Percentiles rank a stretch among this genome's conserved stretches.
Conservation (phyloP, 176 grass and related monocot genomes). For the Carex pumila region DNA sequence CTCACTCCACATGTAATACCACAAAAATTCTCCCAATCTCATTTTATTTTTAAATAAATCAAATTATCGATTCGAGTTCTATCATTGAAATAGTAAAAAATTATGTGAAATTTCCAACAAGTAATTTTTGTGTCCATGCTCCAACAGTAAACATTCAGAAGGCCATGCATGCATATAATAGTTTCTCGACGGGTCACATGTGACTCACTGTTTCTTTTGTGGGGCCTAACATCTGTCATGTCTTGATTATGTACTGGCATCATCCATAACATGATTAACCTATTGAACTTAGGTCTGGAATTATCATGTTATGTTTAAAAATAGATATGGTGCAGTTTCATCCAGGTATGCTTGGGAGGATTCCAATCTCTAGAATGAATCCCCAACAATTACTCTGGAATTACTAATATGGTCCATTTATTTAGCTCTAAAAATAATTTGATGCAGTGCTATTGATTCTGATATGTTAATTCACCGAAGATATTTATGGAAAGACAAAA, state of each 20-base stretch:
- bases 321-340: background rate
- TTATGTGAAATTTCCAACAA: background rate
- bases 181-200: background rate
- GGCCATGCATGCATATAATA: background rate
- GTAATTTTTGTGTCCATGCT: background rate
- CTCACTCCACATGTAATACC: no score
- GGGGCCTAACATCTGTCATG: background rate
- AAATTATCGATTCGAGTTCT: no score
- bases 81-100: no score
- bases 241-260: background rate
- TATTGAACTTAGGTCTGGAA: background rate
- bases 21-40: no score
- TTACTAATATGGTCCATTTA: background rate
- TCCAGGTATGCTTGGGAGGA: background rate
- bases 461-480: background rate
- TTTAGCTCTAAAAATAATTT: background rate
- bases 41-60: no score
- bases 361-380: background rate
- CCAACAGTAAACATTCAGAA: slow-evolving; percentile 17
- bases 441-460: background rate
- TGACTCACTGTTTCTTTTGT: background rate
- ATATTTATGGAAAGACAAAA: background rate
- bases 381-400: background rate
- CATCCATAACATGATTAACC: background rate
- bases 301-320: background rate